Evolutionary conservation across 2,329 filamentous ascomycete genomes (phyloP).

Genomic region (Fusarium marasasianum): DNA sequence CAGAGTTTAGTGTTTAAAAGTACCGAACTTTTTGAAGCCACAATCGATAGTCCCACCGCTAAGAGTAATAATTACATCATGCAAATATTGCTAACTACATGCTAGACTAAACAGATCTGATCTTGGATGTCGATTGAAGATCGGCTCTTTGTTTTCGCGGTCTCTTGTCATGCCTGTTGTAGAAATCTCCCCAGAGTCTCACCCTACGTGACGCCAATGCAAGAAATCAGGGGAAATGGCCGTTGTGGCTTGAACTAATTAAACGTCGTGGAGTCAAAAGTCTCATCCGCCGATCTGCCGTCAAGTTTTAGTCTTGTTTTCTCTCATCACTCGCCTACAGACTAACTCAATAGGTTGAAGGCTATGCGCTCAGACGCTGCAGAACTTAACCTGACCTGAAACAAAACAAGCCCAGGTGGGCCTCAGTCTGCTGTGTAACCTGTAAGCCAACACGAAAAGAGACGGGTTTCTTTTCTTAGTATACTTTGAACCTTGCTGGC

Average conservation of each 20-base stretch:
- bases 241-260: background rate
- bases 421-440: background rate
- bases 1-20: background rate
- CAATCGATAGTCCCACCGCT: background rate
- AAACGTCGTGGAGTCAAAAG: background rate
- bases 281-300: background rate
- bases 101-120: background rate
- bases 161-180: background rate
- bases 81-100: background rate
- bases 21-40: background rate
- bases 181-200: background rate
- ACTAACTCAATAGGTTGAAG: background rate
- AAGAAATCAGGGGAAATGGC: background rate
- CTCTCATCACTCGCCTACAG: background rate
- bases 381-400: background rate
- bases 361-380: background rate
- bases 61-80: background rate
- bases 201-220: background rate
- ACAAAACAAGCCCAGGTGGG: background rate
- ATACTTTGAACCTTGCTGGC: background rate
- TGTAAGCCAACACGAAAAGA: background rate
- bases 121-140: background rate
- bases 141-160: background rate
- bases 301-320: background rate
- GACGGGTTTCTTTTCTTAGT: background rate